These are phyloP conservation scores for Homolaphlyctis polyrhiza DNA, from an alignment of 371 early-diverging fungal species.

Conservation along the genomic window DNA sequence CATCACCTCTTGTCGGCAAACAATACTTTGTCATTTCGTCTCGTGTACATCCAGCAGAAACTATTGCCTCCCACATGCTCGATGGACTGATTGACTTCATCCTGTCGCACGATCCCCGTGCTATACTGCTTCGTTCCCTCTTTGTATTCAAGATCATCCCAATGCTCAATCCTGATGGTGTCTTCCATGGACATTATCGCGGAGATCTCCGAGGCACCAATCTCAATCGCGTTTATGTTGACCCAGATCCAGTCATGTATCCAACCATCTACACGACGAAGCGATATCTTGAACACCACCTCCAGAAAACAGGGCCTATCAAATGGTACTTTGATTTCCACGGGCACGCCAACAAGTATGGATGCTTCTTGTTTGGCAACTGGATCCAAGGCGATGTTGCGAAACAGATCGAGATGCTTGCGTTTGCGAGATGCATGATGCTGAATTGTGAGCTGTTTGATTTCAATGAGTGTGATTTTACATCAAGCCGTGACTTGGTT, in stretches of 20 bases:
- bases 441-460: conserved; percentile 11
- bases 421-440: conserved; percentile 6
- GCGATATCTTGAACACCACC: neutral
- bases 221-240: conserved; percentile 23
- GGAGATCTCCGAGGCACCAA: conserved; percentile 28
- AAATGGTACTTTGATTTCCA: conserved; percentile 10
- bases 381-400: conserved; percentile 4
- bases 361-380: conserved; percentile 16
- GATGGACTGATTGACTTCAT: conserved; percentile 14
- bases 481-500: conserved; percentile 7
- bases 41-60: conserved; percentile 16
- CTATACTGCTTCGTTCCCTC: conserved; percentile 12
- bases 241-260: conserved; percentile 4
- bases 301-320: neutral
- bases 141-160: conserved; percentile 38
- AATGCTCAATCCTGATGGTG: conserved; percentile 41
- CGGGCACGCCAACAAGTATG: conserved; percentile 15
- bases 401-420: conserved; percentile 3
- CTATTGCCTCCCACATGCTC: conserved; percentile 10
- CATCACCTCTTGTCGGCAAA: neutral
- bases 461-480: conserved; percentile 10
- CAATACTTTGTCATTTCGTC: conserved; percentile 6
- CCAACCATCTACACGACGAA: conserved; percentile 12
- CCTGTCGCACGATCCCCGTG: conserved; percentile 9
- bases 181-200: conserved; percentile 25